Base-by-base conservation (phyloP, 2,329 filamentous ascomycete species). In the Thyridium curvatum region DNA sequence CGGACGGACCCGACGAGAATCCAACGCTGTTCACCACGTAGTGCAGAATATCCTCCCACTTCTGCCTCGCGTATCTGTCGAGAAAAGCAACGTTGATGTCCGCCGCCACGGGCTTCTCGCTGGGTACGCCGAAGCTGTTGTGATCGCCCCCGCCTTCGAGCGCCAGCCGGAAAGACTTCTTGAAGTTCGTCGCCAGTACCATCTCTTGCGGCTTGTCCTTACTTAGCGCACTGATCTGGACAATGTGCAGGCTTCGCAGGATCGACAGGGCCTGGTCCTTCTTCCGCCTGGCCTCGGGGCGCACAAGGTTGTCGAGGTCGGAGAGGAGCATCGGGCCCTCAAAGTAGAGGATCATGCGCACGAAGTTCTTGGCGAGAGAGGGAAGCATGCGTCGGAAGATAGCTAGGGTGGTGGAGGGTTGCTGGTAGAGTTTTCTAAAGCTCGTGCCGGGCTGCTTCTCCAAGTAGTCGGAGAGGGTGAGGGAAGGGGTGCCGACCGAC, bases 301-400 rank as follows among this genome's bases (percentile, higher is more conserved):
- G 85, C 37, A 96, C 82, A 88, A 91, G 95, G 32, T 77, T 67
- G 51, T 97, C 89, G 43, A 98, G 75, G 53, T 94, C 85, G 46
- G 78, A 69, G n/a, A 87, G 74, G 3, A 79, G 76, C 46, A 97
- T 77, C 1, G 93, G 86, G 10, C 77, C 72, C 31, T 87, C 86
- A 68, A 94, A 84, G 66, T 95, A 98, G 4, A 98, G 79, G 54
- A 98, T 80, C 30, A 86, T 86, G 84, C 96, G 95, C 44, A 98
- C 91, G 54, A 98, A 84, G 13, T 82, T 88, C 72, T 98, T 97
- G 51, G 93, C 91, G 45, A 97, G 68, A 56, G 94, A 86, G 41
- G 93, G 88, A 42, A 98, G 77, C 89, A 98, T 96, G 66, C 93
- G 90, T 50, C 93, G 81, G 61, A 97, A 97, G 54, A 98, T 90